Evolutionary conservation across 1,284 basidiomycete genomes (phyloP), one percentile per base, ranked within the genome.

Genomic region (Heterobasidion annosum): DNA sequence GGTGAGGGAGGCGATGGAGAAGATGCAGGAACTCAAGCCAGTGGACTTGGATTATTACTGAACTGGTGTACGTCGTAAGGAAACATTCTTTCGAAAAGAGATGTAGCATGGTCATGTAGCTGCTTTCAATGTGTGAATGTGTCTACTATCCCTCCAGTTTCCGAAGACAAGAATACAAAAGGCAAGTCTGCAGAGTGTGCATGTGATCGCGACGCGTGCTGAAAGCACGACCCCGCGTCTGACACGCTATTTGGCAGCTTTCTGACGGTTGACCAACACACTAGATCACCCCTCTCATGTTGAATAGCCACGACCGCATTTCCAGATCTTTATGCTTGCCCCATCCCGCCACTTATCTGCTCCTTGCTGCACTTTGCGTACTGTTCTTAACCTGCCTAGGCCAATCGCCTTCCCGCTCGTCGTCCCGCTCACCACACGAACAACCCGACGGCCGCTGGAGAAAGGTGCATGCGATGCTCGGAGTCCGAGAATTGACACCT

Each of bases 1-100:
- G 68, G 69, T 91, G 54, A 77, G 78, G 60, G 85, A 88, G 68
- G 69, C 77, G 16, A 87, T 90, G 85, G 78, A 81, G 64, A 79
- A 71, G 57, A 75, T 86, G 70, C 80, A 82, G 58, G 69, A 63
- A 13, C 68, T 77, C 52, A 73, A 71, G 59, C 82, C 83, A n/a
- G 63, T 69, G n/a, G 70, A 67, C 50, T 64, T 68, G 34, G 70
- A 70, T 19, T 69, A 69, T 32, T 69, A 58, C 64, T 50, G 8
- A 47, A 6, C 34, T 25, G 46, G 48, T 33, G 48, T 40, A 40
- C 37, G 37, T 40, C 37, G 37, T 25, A 25, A 25, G 25, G 25
- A 25, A 25, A 25, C 25, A 25, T 25, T 0, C 25, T 25, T 25
- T 25, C 25, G 25, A 25, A 25, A 25, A 25, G 25, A 25, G 25